These are phyloP conservation scores for Fonsecaea nubica DNA, from an alignment of 2,329 filamentous ascomycete genomes.

Conservation along the genomic window DNA sequence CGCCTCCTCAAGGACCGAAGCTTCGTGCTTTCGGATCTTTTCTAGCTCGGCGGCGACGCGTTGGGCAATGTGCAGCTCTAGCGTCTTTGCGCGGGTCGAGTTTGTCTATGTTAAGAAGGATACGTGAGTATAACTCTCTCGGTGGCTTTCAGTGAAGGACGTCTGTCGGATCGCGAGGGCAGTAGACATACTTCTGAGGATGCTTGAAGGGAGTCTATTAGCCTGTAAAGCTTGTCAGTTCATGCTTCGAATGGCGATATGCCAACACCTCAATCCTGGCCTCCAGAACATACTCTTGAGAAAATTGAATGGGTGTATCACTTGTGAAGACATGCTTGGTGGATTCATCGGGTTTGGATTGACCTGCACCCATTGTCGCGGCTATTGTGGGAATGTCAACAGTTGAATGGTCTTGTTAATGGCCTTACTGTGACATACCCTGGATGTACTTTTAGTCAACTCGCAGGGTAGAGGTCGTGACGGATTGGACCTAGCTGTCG, in stretches of 20 bases:
- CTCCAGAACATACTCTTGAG: slow-evolving; percentile 45
- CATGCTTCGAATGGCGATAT: slow-evolving; percentile 51
- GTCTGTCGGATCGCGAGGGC: not conserved
- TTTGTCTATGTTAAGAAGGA: slow-evolving; percentile 70
- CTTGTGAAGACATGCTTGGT: slow-evolving; percentile 68
- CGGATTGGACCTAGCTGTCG: slow-evolving; percentile 2
- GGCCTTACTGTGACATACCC: slow-evolving; percentile 12
- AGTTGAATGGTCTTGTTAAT: not conserved
- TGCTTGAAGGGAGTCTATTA: slow-evolving; percentile 81
- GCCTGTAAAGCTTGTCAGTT: slow-evolving; percentile 39
- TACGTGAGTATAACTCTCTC: slow-evolving; percentile 20
- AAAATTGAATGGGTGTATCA: slow-evolving; percentile 51
- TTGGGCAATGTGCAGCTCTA: slow-evolving; percentile 86
- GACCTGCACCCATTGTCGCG: slow-evolving; percentile 64
- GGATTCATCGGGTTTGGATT: slow-evolving; percentile 64
- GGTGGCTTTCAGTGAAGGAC: not conserved
- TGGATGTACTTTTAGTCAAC: not conserved
- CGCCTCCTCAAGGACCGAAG: slow-evolving; percentile 71
- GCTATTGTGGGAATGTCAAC: not conserved
- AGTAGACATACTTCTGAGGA: slow-evolving; percentile 75
- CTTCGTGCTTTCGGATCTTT: slow-evolving; percentile 74
- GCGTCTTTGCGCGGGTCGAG: slow-evolving; percentile 78
- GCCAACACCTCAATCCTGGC: not conserved
- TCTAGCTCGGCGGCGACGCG: slow-evolving; percentile 86
- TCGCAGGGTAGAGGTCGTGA: slow-evolving; percentile 17